phyloP scores from a whole-genome alignment of 208 protist species.

The Crithidia sp. region DNA sequence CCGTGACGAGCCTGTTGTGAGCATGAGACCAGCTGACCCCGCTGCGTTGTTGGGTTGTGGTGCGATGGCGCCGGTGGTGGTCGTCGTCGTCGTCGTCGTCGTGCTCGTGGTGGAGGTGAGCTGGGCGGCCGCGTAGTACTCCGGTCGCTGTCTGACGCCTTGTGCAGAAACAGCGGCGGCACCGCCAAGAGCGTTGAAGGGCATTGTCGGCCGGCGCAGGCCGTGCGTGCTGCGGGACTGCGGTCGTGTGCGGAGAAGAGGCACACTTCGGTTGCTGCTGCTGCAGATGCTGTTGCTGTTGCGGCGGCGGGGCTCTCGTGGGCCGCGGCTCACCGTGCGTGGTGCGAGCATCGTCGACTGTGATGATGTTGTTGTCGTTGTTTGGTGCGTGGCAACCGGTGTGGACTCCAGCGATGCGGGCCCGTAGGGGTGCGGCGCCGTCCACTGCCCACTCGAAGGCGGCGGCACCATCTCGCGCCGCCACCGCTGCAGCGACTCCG shows the following conservation, averaged over 20 bases:
- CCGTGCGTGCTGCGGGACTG: neutral
- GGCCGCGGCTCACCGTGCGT: no score
- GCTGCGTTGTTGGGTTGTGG: no score
- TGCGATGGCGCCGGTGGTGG: no score
- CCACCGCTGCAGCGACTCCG: constrained; percentile 5
- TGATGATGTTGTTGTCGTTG: no score
- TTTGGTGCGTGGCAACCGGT: no score
- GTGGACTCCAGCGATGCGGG: neutral
- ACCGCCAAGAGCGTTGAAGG: neutral
- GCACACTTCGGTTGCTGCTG: neutral
- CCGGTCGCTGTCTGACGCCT: neutral
- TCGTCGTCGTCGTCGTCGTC: no score
- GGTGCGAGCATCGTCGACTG: no score
- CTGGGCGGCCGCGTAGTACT: no score
- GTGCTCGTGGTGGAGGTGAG: no score
- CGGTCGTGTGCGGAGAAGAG: neutral
- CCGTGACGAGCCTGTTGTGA: no score
- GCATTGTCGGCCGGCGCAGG: neutral
- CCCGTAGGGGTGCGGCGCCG: constrained; percentile 4
- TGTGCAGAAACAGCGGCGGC: neutral
- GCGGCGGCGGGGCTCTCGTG: no score
- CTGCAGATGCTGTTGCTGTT: neutral
- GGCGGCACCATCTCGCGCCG: constrained; percentile 12
- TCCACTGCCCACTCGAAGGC: constrained; percentile 3
- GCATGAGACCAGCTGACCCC: no score